Base-by-base conservation (phyloP, 2,329 filamentous ascomycete genomes). In the Mycosphaerella sp. region DNA sequence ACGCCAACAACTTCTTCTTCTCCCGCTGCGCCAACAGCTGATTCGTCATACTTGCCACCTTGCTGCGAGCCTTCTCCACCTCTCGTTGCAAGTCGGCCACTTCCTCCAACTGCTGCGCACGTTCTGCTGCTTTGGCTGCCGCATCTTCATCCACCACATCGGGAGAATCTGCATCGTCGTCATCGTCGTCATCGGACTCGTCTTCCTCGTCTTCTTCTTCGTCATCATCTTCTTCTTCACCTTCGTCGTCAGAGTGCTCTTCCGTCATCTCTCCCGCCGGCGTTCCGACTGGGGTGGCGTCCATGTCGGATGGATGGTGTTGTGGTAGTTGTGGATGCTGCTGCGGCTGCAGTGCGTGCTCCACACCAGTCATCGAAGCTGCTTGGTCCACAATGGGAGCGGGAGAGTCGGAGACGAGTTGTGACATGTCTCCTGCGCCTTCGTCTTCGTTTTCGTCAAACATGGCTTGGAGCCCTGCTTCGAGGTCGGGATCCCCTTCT, bases 61-160 rank as follows among this genome's bases (percentile, higher is more conserved):
- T 66, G 48, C 57, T 55, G 46, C 59, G 58, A 17, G 73, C 72
- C 26, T 70, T 67, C 40, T 70, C 70, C 40, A 82, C 73, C 55
- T 77, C 73, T 45, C 72, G 71, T 65, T 81, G 74, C 59, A 82
- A 61, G 62, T 81, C 79, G 4, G 72, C 73, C 49, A 83, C 79
- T 66, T 82, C 78, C 53, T 78, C 77, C 46, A 72, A 70, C 29
- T 76, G 67, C 57, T 76, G 73, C 42, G 75, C 72, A 23, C 73
- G 67, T 59, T 78, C 72, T 26, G 76, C 73, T 29, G 76, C 70
- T 40, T 71, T 70, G 14, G 75, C 77, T 2, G 72, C 71, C 2
- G 75, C 76, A 48, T 80, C 79, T 36, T 80, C 78, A 53, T 80
- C 77, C 29, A 77, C 66, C n/a, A 72, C 73, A 39, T 70, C 72